Evolutionary conservation across 768 basidiomycete species (phyloP).

Genomic region (Rhodosporidiobolus sp.): DNA sequence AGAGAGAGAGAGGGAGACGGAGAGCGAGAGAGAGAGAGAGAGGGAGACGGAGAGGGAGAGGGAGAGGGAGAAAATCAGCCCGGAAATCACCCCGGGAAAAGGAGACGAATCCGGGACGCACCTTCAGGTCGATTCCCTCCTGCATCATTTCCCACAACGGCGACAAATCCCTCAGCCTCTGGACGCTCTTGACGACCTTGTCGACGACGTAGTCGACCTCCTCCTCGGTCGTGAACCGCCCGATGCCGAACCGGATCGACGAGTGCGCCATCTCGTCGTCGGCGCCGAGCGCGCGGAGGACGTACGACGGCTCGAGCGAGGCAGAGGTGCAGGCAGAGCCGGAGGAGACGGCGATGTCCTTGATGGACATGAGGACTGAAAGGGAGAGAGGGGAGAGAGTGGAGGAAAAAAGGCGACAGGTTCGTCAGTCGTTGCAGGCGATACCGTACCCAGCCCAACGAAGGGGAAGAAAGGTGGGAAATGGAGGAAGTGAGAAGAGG

Average conservation of each 20-base stretch:
- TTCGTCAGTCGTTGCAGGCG: too few relatives aligned
- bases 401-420: not conserved
- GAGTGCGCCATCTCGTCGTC: constrained; percentile 99
- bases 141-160: constrained; percentile 99
- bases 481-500: not conserved
- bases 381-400: too few relatives aligned
- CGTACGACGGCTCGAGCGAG: constrained; percentile 96
- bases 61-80: too few relatives aligned
- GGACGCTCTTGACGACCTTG: constrained; percentile 82
- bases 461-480: not conserved
- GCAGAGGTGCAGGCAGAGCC: constrained; percentile 98
- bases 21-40: too few relatives aligned
- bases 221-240: constrained; percentile 94
- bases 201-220: constrained; percentile 92
- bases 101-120: not conserved
- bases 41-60: too few relatives aligned
- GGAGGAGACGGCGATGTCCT: constrained; percentile 97
- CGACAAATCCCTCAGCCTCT: constrained; percentile 46
- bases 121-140: constrained; percentile 78
- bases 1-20: too few relatives aligned
- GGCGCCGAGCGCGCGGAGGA: constrained; percentile 88
- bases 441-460: too few relatives aligned
- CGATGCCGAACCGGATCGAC: constrained; percentile 93
- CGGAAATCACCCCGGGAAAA: not conserved
- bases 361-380: constrained; percentile 90